phyloP scores from a whole-genome alignment of 2,329 filamentous ascomycete species.

The Didymella segeticola region DNA sequence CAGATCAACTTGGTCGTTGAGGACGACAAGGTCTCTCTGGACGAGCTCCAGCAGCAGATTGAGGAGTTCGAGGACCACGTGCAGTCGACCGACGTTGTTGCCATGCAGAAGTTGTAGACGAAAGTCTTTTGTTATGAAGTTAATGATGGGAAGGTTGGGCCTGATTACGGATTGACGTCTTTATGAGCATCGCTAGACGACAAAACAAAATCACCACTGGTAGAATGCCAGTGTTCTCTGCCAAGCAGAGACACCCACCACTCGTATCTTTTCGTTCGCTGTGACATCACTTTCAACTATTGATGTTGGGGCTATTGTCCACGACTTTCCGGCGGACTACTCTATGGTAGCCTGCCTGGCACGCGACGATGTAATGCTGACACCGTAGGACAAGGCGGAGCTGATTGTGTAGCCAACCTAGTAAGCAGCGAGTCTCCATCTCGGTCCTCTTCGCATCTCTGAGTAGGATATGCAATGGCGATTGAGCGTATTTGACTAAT shows the following conservation, averaged over 20 bases:
- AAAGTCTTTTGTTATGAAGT: constrained; percentile 24
- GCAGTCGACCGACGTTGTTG: constrained; percentile 91
- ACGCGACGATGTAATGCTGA: no score
- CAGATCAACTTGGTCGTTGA: constrained; percentile 98
- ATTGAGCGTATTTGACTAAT: neutral
- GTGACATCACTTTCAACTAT: neutral
- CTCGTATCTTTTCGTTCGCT: neutral
- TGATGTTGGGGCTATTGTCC: no score
- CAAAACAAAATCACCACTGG: constrained; percentile 32
- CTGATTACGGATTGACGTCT: constrained; percentile 40
- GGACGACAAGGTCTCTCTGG: constrained; percentile 91
- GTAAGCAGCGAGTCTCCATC: constrained; percentile 3
- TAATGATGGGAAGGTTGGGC: constrained; percentile 34
- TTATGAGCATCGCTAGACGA: constrained; percentile 43
- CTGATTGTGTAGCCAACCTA: no score
- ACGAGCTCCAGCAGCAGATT: constrained; percentile 88
- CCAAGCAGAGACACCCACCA: constrained; percentile 19
- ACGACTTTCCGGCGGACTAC: no score
- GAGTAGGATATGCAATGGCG: neutral
- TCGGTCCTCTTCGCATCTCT: constrained; percentile 2
- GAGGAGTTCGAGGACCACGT: constrained; percentile 90
- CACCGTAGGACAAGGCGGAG: no score
- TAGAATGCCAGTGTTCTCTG: constrained; percentile 31
- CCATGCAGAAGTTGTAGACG: constrained; percentile 53
- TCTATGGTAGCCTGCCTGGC: no score